Evolutionary conservation across 192 early-diverging fungal genomes (phyloP).

Genomic region (Lobosporangium transversale): DNA sequence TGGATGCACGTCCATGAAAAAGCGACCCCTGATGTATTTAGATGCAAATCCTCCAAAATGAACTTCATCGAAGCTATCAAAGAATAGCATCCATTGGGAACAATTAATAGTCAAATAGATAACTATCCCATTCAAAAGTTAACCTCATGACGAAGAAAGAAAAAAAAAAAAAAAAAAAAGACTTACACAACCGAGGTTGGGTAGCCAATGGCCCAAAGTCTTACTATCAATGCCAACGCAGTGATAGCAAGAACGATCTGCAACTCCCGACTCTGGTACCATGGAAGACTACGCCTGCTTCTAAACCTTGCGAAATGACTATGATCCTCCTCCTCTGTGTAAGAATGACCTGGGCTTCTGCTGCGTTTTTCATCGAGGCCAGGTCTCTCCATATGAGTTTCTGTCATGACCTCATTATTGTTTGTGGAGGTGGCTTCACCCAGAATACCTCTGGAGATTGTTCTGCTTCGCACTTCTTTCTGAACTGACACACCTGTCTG

Average conservation of each 20-base stretch:
- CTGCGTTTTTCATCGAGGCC: conserved; percentile 10
- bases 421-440: background rate
- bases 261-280: conserved; percentile 45
- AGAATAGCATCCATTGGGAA: background rate
- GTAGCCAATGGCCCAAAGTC: conserved; percentile 53
- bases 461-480: conserved; percentile 6
- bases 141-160: too few species aligned
- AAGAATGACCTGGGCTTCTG: background rate
- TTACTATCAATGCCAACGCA: conserved; percentile 47
- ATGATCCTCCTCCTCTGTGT: conserved; percentile 7
- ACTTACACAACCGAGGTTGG: conserved; percentile 64
- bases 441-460: background rate
- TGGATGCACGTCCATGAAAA: conserved; percentile 97
- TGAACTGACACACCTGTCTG: conserved; percentile 27
- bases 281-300: conserved; percentile 22
- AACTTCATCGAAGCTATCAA: conserved; percentile 94
- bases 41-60: conserved; percentile 98
- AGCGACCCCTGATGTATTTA: conserved; percentile 85
- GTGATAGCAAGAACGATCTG: conserved; percentile 43
- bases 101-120: background rate
- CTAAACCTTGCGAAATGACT: conserved; percentile 22
- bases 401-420: background rate
- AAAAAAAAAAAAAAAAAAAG: background rate
- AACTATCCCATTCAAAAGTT: too few species aligned
- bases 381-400: background rate